A percentile compares a stretch with the other conserved stretches of the same genome.
These are phyloP conservation scores for Hortiboletus campestris DNA, from an alignment of 768 basidiomycete species.

Conservation along the genomic window DNA sequence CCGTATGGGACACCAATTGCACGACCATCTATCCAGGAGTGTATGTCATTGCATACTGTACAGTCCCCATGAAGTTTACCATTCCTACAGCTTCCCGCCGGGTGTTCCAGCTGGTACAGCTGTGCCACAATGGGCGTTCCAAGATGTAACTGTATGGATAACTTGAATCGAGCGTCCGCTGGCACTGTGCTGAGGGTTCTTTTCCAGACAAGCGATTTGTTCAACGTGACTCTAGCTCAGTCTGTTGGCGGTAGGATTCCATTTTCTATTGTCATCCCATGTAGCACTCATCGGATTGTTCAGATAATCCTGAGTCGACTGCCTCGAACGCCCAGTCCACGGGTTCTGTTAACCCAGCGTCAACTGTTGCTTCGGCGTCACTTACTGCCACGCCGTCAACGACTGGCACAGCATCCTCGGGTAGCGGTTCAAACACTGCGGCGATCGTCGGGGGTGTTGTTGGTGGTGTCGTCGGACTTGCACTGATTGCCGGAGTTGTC, in stretches of 20 bases:
- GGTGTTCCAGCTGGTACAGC: conserved; percentile 47
- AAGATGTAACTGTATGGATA: conserved; percentile 46
- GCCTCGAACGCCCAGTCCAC: conserved; percentile 34
- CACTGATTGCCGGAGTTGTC: conserved; percentile 37
- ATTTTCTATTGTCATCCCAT: not conserved
- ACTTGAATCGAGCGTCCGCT: not conserved
- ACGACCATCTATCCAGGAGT: conserved; percentile 32
- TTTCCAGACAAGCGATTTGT: conserved; percentile 35
- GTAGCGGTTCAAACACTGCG: conserved; percentile 38
- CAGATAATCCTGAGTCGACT: conserved; percentile 45
- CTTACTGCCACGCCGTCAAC: conserved; percentile 12
- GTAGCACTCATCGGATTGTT: not conserved
- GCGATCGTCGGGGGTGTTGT: conserved; percentile 64
- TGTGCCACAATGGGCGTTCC: conserved; percentile 64
- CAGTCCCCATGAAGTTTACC: not conserved
- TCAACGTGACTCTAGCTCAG: conserved; percentile 42
- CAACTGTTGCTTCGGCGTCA: conserved; percentile 16
- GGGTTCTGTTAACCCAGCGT: conserved; percentile 8
- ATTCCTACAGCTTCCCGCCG: conserved; percentile 40
- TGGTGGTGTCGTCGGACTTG: conserved; percentile 57
- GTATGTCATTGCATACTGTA: conserved; percentile 10
- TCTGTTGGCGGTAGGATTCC: conserved; percentile 22
- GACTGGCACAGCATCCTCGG: not conserved
- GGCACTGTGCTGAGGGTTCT: conserved; percentile 1
- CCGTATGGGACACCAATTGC: conserved; percentile 49